These are phyloP conservation scores for Syzygium malaccense DNA, from an alignment of 441 rosid species.

Conservation along the genomic window DNA sequence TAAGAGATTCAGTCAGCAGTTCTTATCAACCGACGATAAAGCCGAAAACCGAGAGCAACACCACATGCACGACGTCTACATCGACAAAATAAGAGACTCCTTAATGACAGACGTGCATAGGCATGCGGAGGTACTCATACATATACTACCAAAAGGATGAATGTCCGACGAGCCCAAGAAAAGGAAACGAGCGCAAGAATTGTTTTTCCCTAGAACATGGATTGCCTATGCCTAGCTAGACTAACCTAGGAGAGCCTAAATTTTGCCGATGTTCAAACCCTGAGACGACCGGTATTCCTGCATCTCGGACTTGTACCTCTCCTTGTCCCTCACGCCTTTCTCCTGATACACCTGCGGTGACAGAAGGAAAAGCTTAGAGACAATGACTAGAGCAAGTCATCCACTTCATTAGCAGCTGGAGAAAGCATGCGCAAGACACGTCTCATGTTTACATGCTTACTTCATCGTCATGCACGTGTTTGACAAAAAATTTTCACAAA, in stretches of 20 bases:
- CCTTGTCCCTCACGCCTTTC: constrained; percentile 61
- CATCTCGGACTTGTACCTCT: constrained; percentile 65
- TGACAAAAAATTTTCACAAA: background rate
- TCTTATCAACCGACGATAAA: background rate
- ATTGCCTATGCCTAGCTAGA: background rate
- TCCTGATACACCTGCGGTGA: constrained; percentile 59
- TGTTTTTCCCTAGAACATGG: background rate
- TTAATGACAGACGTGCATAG: background rate
- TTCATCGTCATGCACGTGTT: background rate
- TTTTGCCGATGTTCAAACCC: constrained; percentile 12
- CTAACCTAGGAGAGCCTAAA: background rate
- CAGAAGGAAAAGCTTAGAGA: background rate
- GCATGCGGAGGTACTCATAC: background rate
- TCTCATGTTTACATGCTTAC: background rate
- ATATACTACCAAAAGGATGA: background rate
- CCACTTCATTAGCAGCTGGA: background rate
- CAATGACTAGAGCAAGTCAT: background rate
- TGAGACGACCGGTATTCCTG: constrained; percentile 41
- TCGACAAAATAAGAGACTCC: background rate
- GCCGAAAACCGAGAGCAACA: background rate
- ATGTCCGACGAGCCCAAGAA: background rate
- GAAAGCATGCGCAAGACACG: background rate
- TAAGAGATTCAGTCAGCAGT: background rate
- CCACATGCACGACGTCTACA: background rate
- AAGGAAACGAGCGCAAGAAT: background rate